Conservation (phyloP, 1,284 basidiomycete genomes). For the Sanguinoderma infundibulare region DNA sequence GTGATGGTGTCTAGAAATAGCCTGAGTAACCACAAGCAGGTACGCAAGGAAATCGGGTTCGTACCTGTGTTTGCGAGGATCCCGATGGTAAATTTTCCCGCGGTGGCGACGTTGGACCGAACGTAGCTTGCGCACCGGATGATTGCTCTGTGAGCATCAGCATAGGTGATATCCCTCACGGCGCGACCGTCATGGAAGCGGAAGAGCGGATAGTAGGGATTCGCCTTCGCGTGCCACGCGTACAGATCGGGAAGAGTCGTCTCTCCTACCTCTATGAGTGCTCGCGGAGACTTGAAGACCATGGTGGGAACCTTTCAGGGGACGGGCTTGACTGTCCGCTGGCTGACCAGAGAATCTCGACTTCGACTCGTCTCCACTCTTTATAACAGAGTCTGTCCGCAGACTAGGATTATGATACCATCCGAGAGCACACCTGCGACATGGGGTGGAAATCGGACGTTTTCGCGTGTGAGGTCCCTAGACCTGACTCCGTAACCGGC, state of each 20-base stretch:
- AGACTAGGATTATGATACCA: not conserved
- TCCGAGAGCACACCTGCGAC: not conserved
- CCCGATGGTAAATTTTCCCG: not conserved
- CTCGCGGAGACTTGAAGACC: not conserved
- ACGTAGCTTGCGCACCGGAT: constrained; percentile 11
- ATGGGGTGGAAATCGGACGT: not conserved
- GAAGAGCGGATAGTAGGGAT: constrained; percentile 39
- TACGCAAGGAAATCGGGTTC: not conserved
- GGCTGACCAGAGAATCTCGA: not conserved
- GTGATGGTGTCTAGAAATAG: constrained; percentile 34
- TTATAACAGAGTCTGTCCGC: not conserved
- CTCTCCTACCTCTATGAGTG: not conserved
- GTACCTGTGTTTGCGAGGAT: not conserved
- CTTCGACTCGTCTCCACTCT: not conserved
- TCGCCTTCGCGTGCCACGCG: constrained; percentile 39
- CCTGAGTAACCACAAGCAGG: not conserved
- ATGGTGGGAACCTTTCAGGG: not conserved
- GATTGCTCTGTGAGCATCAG: constrained; percentile 28
- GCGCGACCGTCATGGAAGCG: constrained; percentile 28
- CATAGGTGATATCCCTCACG: constrained; percentile 30
- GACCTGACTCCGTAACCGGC: not conserved
- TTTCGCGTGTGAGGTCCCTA: not conserved
- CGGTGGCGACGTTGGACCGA: not conserved
- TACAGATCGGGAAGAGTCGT: constrained; percentile 37
- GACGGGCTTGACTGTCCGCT: not conserved